A percentile compares a stretch with the other conserved stretches of the same genome.
These are phyloP conservation scores for Fusarium coffeatum DNA, from an alignment of 2,329 filamentous ascomycete genomes.

Conservation along the genomic window DNA sequence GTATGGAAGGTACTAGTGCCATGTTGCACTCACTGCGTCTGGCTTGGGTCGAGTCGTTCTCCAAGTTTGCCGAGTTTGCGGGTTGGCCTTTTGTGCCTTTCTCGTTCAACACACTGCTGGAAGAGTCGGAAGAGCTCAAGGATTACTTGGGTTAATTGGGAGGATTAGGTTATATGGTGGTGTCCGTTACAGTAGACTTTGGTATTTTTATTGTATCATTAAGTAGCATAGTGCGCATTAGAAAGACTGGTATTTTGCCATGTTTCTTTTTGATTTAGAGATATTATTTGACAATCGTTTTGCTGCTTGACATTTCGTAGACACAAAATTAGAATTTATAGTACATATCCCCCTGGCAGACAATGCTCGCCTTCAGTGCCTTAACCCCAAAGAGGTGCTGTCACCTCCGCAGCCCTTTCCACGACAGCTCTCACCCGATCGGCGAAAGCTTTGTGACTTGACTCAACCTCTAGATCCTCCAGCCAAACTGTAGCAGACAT, in stretches of 20 bases:
- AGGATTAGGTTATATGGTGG: slow-evolving; percentile 13
- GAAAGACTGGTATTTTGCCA: slow-evolving; percentile 37
- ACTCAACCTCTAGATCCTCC: slow-evolving; percentile 91
- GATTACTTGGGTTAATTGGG: slow-evolving; percentile 62
- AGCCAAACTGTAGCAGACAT: slow-evolving; percentile 90
- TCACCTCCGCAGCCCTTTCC: slow-evolving; percentile 88
- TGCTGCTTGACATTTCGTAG: background rate
- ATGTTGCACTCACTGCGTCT: slow-evolving; percentile 93
- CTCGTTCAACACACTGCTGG: slow-evolving; percentile 84
- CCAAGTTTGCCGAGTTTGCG: slow-evolving; percentile 94
- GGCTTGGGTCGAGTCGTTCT: slow-evolving; percentile 98
- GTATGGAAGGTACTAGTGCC: slow-evolving; percentile 96
- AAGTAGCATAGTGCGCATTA: slow-evolving; percentile 43
- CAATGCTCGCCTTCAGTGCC: background rate
- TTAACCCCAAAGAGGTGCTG: slow-evolving; percentile 76
- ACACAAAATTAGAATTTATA: background rate
- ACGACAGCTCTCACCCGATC: slow-evolving; percentile 91
- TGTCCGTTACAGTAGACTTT: slow-evolving; percentile 46
- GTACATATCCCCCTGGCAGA: background rate
- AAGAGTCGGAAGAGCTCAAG: slow-evolving; percentile 78
- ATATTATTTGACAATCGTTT: background rate
- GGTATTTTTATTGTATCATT: slow-evolving; percentile 51
- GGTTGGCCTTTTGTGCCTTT: slow-evolving; percentile 90
- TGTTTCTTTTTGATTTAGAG: slow-evolving; percentile 3
- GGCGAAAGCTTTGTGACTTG: slow-evolving; percentile 78